Evolutionary conservation across 176 grass and related monocot species (phyloP), one percentile per base, ranked within the genome.

Genomic region (Hsuehochloa calcarea): DNA sequence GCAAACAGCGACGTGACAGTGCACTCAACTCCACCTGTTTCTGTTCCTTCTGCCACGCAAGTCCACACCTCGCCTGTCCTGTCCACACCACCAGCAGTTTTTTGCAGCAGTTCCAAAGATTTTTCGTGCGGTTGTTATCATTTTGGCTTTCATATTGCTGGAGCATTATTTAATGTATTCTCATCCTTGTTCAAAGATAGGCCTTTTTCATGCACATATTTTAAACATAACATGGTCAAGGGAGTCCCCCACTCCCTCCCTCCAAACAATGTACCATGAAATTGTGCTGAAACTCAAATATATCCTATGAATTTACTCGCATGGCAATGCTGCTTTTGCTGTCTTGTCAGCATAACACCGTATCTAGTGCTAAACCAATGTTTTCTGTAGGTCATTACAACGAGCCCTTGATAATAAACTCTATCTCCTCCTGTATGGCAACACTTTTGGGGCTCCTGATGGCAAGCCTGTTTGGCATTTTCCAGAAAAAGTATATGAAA

Each of bases 401-500:
- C 91, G 96, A 84, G 93, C 91, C 87, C 88, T 98, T 66, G 96
- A 98, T 49, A 90, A 84, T 55, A 98, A 85, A 80, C 93, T 98
- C 13, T 98, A 95, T 86, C 96, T 98, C 85, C 89, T 98, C 27
- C 65, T 98, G 58, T 95, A 98, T 72, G 91, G 96, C 50, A 92
- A 80, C 5, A 20, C 80, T 22, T 90, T 80, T 75, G 96, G 93
- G 11, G 51, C 87, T 87, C 68, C 88, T 88, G 93, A 92, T 68
- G 80, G 74, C 29, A 92, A 90, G 49, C 83, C 89, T 49, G 78
- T 92, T 81, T 98, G 96, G 96, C 96, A 98, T 92, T 95, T 98
- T 69, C 93, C 93, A 26, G 93, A 98, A 80, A 95, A 98, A 94
- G 81, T 92, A 29, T 95, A 94, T 44, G 89, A 98, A 85, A 98